Conservation (phyloP, 2,329 filamentous ascomycete species). For the Helotiales sp. region DNA sequence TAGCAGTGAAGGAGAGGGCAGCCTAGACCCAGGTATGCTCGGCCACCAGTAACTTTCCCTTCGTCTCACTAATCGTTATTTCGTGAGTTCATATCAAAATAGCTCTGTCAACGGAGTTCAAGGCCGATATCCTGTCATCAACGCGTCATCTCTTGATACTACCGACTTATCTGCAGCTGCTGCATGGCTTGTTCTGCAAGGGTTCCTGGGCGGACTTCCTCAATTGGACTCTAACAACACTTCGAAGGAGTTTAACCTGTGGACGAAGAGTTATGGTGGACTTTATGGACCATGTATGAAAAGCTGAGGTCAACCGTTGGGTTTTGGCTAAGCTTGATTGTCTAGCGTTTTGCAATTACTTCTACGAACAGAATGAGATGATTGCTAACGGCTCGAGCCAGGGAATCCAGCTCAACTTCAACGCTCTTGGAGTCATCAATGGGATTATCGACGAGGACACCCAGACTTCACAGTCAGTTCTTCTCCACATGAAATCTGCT, state of each 20-base stretch:
- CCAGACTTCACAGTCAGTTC: constrained; percentile 50
- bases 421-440: constrained; percentile 70
- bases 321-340: neutral
- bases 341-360: constrained; percentile 57
- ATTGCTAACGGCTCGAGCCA: constrained; percentile 54
- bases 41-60: neutral
- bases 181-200: constrained; percentile 60
- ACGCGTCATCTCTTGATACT: constrained; percentile 56
- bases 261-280: constrained; percentile 66
- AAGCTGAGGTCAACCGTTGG: neutral
- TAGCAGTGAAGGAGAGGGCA: constrained; percentile 48
- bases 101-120: constrained; percentile 28
- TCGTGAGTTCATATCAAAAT: constrained; percentile 22
- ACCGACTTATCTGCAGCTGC: constrained; percentile 60
- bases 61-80: neutral
- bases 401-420: constrained; percentile 62
- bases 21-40: constrained; percentile 32
- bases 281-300: constrained; percentile 60
- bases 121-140: constrained; percentile 40
- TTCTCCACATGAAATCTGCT: neutral
- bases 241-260: constrained; percentile 55
- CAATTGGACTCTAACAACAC: constrained; percentile 39
- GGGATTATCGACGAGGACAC: constrained; percentile 67
- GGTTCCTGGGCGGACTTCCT: constrained; percentile 55
- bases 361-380: constrained; percentile 64